Evolutionary conservation across 768 basidiomycete species (phyloP), one percentile per base, ranked within the genome.

Genomic region (Solioccasus polychromus): DNA sequence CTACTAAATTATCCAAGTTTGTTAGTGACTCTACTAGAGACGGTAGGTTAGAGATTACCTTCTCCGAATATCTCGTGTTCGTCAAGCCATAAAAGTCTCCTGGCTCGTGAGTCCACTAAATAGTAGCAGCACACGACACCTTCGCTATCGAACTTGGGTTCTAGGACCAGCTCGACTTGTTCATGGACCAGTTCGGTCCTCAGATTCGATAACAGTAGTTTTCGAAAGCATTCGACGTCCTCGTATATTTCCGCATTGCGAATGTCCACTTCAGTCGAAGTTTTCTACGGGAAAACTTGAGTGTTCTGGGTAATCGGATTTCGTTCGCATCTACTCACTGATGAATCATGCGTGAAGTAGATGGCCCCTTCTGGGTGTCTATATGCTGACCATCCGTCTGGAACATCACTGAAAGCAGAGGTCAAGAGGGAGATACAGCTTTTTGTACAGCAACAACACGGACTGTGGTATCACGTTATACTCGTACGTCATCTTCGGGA

Each of bases 301-400:
- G n/a, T n/a, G n/a, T n/a, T n/a, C n/a, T n/a, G n/a, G n/a, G n/a
- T n/a, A 42, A 32, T n/a, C n/a, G n/a, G n/a, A n/a, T n/a, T 26
- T 62, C 18, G 42, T 32, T 31, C 30, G 34, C 8, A 25, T 26
- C 31, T 5, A 35, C 69, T 8, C 38, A 80, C 82, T 63, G 71
- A 72, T 3, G 64, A 51, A 35, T 48, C n/a, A 44, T 81, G 68
- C 51, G 71, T 72, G 45, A 78, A 85, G 54, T 83, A 85, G 14
- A 75, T 68, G 14, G 70, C 73, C 5, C 83, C 83, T 61, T 85
- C 83, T 1, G 83, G 81, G 52, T 85, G 83, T 2, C 68, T 60
- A 28, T 67, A 64, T 1, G 71, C 58, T 7, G 31, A 59, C 83
- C 83, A 85, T 0, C 70, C 74, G 3, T 17, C 7, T 0, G 66